Percentiles rank a stretch among this genome's conserved stretches.
Evolutionary conservation across 2,329 filamentous ascomycete genomes (phyloP).

Genomic region (Epichloe sp.): DNA sequence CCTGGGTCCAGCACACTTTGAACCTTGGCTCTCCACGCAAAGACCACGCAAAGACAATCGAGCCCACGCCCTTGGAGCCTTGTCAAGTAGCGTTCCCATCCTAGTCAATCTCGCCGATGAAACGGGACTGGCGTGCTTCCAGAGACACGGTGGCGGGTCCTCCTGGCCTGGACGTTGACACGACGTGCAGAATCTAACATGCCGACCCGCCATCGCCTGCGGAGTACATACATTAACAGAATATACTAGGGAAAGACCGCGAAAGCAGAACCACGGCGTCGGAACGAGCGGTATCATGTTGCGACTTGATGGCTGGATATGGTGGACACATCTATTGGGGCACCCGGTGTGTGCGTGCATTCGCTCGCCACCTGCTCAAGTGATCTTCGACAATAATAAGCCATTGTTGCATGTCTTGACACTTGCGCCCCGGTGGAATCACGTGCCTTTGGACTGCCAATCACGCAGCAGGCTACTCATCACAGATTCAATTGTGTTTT

Average conservation of each 20-base stretch:
- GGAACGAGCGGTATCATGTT: background rate
- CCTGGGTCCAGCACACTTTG: background rate
- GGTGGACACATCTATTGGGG: background rate
- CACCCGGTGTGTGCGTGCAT: background rate
- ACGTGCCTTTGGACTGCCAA: background rate
- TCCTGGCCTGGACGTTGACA: background rate
- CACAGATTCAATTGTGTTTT: too few relatives aligned
- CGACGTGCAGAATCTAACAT: background rate
- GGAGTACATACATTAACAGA: background rate
- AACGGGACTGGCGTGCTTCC: slow-evolving; percentile 6
- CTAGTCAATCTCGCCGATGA: slow-evolving; percentile 2
- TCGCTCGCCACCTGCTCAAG: background rate
- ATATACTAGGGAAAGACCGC: background rate
- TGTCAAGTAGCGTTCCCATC: slow-evolving; percentile 1
- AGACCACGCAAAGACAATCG: background rate
- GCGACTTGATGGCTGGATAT: background rate
- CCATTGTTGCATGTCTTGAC: too few relatives aligned
- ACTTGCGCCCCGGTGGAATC: background rate
- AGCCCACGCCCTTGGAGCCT: slow-evolving; percentile 1
- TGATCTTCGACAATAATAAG: too few relatives aligned
- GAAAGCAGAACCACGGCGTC: background rate
- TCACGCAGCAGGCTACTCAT: too few relatives aligned
- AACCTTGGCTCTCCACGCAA: background rate
- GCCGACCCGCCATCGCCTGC: background rate
- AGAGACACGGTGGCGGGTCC: slow-evolving; percentile 5